phyloP scores from a whole-genome alignment of 768 basidiomycete genomes.

The Ramaria sp. region DNA sequence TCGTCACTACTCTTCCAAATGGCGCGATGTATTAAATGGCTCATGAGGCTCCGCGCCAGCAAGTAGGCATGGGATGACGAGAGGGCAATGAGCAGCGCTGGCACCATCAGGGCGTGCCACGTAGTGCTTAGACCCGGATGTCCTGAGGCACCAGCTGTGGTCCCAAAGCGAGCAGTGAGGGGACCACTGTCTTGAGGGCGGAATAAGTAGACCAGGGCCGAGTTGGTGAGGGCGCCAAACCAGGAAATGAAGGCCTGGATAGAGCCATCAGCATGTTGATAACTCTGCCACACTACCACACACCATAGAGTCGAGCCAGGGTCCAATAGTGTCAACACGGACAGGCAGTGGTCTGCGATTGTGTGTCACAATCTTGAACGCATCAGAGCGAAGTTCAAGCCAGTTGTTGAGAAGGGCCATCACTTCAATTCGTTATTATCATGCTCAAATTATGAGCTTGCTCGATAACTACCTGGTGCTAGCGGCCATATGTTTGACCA shows the following conservation, averaged over 20 bases:
- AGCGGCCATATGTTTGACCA: constrained; percentile 96
- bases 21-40: constrained; percentile 63
- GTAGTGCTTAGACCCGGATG: constrained; percentile 7
- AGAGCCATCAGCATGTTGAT: neutral
- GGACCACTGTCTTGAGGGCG: constrained; percentile 27
- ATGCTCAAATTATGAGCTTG: neutral
- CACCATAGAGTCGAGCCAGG: constrained; percentile 85
- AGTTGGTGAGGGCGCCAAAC: constrained; percentile 80
- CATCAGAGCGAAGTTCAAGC: constrained; percentile 86
- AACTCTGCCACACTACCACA: neutral
- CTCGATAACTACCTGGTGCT: constrained; percentile 43
- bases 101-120: constrained; percentile 34
- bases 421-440: constrained; percentile 22
- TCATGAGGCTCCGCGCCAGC: constrained; percentile 46
- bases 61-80: constrained; percentile 83
- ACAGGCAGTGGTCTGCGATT: constrained; percentile 72
- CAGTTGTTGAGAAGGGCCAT: constrained; percentile 90
- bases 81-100: constrained; percentile 64
- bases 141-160: neutral
- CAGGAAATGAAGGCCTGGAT: constrained; percentile 64
- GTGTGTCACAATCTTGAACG: constrained; percentile 88
- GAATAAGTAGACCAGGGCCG: constrained; percentile 88
- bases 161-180: constrained; percentile 3
- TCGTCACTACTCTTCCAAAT: constrained; percentile 70
- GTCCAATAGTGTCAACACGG: constrained; percentile 87